Conservation (phyloP, 73 alveolate species). For the Symbiodinium pilosum region DNA sequence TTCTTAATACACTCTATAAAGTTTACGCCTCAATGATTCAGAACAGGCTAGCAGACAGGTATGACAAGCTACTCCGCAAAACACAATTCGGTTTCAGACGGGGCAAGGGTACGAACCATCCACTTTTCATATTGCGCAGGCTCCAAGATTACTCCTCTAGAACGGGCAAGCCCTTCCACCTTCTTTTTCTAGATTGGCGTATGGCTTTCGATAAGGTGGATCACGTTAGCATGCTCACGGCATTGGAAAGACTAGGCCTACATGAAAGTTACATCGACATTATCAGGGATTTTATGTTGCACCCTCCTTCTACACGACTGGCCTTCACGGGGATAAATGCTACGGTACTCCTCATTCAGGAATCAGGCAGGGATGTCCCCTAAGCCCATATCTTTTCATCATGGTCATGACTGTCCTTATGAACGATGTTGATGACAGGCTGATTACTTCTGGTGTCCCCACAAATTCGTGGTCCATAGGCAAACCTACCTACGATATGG, state of each 20-base stretch:
- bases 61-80: background rate
- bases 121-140: background rate
- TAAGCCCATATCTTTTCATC: background rate
- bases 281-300: background rate
- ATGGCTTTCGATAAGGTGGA: background rate
- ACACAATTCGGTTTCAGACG: background rate
- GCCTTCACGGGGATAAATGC: background rate
- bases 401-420: background rate
- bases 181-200: background rate
- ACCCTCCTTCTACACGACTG: background rate
- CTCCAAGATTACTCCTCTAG: background rate
- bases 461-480: background rate
- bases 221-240: background rate
- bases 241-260: background rate
- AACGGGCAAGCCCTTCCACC: background rate
- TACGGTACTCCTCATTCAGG: conserved; percentile 1
- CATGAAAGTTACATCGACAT: too few species aligned
- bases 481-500: background rate
- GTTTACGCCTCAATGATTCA: background rate
- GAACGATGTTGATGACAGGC: background rate
- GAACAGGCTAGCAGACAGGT: background rate
- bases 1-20: background rate
- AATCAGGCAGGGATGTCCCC: conserved; percentile 9
- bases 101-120: background rate
- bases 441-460: background rate